Base-by-base conservation (phyloP, 169 alveolate genomes). In the Plasmodium relictum region DNA sequence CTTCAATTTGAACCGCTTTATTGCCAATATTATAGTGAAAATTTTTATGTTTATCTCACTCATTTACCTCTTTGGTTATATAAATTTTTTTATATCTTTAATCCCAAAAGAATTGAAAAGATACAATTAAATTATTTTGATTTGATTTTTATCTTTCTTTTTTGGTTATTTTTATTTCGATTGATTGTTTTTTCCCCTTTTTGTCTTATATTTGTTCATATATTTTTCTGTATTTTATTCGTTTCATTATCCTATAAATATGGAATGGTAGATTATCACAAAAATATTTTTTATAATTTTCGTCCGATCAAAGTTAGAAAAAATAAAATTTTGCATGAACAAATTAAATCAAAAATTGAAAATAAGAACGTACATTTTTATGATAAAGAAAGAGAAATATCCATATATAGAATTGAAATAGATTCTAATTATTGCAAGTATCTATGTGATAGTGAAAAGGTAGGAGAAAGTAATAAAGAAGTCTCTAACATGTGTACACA, bases 1-100 rank as follows among this genome's bases (percentile, higher is more conserved):
- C 9, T 44, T 50, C 91, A 94, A 48, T 90, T 94, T 58, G 96
- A 94, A 37, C 90, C 94, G 52, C 37, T 92, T 45, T 94, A 94
- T 76, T 83, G 91, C 24, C 91, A 83, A 31, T 83, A 83, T 61
- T 83, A 83, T 48, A 69, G 68, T 41, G 85, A 70, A 44, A 83
- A 83, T 31, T 83, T 83, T 62, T 83, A 45, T 45, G 83, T 69
- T 5, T 83, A 83, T 69, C 50, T 70, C 0, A 83, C 54, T 9
- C 41, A 50, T 22, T 42, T 83, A 31, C 91, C 91, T 54, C 18
- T 69, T 39, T 83, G 91, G 91, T 7, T 83, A 22, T 83, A 83
- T 56, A 83, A 83, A 69, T 83, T 83, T 83, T 83, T 83, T 69
- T 83, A 83, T 45, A 59, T 83, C 0, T 83, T 83, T 61, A 68